Conservation (phyloP, 371 early-diverging fungal species). For the Haplosporangium sp. region DNA sequence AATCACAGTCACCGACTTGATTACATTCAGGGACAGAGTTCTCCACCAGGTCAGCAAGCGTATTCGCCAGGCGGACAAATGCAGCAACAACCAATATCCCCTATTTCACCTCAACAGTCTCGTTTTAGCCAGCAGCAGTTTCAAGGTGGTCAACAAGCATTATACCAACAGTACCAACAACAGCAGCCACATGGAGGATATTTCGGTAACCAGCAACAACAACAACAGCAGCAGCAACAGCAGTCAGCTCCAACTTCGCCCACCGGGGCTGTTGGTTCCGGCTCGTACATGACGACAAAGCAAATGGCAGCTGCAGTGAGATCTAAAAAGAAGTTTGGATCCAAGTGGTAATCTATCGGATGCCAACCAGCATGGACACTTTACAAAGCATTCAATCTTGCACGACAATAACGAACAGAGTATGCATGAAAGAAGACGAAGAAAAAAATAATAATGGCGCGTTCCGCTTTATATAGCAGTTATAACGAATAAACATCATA, state of each 20-base stretch:
- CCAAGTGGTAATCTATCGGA: slow-evolving; percentile 19
- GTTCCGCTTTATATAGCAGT: too few species aligned
- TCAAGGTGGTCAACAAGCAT: slow-evolving; percentile 4
- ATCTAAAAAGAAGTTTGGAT: slow-evolving; percentile 46
- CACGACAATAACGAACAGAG: background rate
- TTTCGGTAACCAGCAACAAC: slow-evolving; percentile 9
- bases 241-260: slow-evolving; percentile 6
- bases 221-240: slow-evolving; percentile 5
- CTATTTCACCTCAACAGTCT: slow-evolving; percentile 19
- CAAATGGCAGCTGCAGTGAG: slow-evolving; percentile 41
- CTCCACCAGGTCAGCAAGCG: slow-evolving; percentile 2
- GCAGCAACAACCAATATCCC: slow-evolving; percentile 22
- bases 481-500: background rate
- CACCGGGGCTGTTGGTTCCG: slow-evolving; percentile 3
- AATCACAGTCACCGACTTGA: slow-evolving; percentile 7
- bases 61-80: background rate
- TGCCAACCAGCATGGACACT: background rate
- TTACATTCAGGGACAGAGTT: slow-evolving; percentile 11
- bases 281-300: slow-evolving; percentile 38
- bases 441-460: too few species aligned
- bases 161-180: slow-evolving; percentile 8
- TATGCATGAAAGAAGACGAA: too few species aligned
- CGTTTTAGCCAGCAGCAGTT: slow-evolving; percentile 29
- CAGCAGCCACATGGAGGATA: slow-evolving; percentile 8
- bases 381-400: background rate